Evolutionary conservation across 768 basidiomycete genomes (phyloP), one percentile per base, ranked within the genome.

Genomic region (Rubroboletus pulcherrimus): DNA sequence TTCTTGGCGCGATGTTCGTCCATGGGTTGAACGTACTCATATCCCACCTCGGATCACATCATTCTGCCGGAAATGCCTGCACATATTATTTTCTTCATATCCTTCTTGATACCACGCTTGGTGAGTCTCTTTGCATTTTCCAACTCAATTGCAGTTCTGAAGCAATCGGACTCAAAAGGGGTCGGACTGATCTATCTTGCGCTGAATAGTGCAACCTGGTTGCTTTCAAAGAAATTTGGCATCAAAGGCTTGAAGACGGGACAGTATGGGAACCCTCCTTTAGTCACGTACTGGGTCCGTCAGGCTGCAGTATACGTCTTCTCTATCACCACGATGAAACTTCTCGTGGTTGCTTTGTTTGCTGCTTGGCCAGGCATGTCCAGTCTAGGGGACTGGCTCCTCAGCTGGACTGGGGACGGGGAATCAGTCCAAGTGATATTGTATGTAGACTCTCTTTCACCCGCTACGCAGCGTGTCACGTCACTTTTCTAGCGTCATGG

Each of bases 21-120:
- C 91, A 94, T 66, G 81, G 80, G 3, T 75, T 82, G 41, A 94
- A 94, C 67, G 80, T 93, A 21, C 73, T 93, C 35, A 83, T 92
- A 48, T 93, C 93, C 29, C 84, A 84, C 63, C 62, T 92, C 33
- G 83, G 87, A 26, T 92, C 93, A 1, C 74, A 83, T 40, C 77
- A 83, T 54, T 81, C 81, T 0, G 78, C 81, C 15, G 81, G 83
- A 39, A 97, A 98, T 69, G 93, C 96, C 5, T 98, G 96, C 62
- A 86, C 89, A 29, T 83, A 83, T 61, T 97, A 98, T 72, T 95
- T 97, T 67, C 83, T 97, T 42, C 94, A 98, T 64, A 88, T 98
- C 47, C 76, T 96, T 29, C 76, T 98, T 54, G 96, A 98, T 72
- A 73, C 70, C 29, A 71, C 66, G 0, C 77, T 95, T 53, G 96